Conservation (phyloP, 139 green algal species). For the Protoeuglena noctilucae region DNA sequence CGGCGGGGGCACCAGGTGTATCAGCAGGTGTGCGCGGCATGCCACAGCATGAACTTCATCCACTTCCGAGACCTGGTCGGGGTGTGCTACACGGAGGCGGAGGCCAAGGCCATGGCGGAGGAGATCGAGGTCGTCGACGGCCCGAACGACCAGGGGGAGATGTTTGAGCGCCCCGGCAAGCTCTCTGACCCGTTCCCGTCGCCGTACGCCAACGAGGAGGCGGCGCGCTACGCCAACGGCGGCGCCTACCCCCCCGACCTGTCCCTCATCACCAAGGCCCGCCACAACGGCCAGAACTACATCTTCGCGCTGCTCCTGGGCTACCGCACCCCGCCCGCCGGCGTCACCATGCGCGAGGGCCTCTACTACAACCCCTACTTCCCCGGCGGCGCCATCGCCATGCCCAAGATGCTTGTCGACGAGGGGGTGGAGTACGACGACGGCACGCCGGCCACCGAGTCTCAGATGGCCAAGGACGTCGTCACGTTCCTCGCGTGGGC, state of each 20-base stretch:
- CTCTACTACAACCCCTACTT: conserved; percentile 99
- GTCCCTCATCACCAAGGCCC: conserved; percentile 85
- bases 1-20: conserved; percentile 80
- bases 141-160: conserved; percentile 96
- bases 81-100: conserved; percentile 93
- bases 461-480: conserved; percentile 90
- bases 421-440: conserved; percentile 97
- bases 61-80: conserved; percentile 91
- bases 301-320: conserved; percentile 91
- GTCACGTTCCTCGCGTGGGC: conserved; percentile 83
- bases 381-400: conserved; percentile 93
- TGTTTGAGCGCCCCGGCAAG: conserved; percentile 76
- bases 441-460: conserved; percentile 77
- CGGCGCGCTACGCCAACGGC: conserved; percentile 86
- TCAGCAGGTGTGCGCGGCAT: conserved; percentile 85
- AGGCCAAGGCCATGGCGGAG: conserved; percentile 82
- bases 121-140: conserved; percentile 75
- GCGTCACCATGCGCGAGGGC: conserved; percentile 60
- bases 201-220: conserved; percentile 84
- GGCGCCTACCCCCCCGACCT: conserved; percentile 98
- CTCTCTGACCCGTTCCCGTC: conserved; percentile 72
- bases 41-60: conserved; percentile 82
- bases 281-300: conserved; percentile 96
- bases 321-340: conserved; percentile 42
- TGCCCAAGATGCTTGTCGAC: conserved; percentile 98